Percentiles rank a stretch among this genome's conserved stretches.
phyloP scores from a whole-genome alignment of 1,284 basidiomycete genomes.

The Microbotryum saponariae region DNA sequence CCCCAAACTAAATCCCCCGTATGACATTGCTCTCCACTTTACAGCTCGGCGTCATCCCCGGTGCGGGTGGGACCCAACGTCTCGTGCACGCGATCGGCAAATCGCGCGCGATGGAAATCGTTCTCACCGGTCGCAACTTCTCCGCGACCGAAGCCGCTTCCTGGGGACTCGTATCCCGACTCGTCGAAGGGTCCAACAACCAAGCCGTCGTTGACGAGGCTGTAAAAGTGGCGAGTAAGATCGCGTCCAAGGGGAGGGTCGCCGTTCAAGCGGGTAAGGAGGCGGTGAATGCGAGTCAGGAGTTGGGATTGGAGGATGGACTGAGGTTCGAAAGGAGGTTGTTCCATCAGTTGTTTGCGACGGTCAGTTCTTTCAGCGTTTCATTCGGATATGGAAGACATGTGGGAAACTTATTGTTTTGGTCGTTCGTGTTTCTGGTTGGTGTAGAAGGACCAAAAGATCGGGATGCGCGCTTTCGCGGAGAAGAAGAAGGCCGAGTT shows the following conservation, averaged over 20 bases:
- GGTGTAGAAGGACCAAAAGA: slow-evolving; percentile 75
- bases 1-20: no score
- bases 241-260: slow-evolving; percentile 76
- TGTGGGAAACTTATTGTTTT: not conserved
- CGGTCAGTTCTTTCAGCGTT: slow-evolving; percentile 40
- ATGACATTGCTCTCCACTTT: no score
- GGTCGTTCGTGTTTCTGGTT: no score
- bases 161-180: slow-evolving; percentile 76
- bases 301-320: slow-evolving; percentile 73
- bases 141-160: slow-evolving; percentile 72
- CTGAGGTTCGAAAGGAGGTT: slow-evolving; percentile 78
- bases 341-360: slow-evolving; percentile 90
- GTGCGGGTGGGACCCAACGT: slow-evolving; percentile 57
- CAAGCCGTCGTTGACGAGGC: slow-evolving; percentile 81
- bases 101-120: slow-evolving; percentile 90
- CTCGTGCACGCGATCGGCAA: slow-evolving; percentile 83
- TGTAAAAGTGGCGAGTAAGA: slow-evolving; percentile 67
- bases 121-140: slow-evolving; percentile 73
- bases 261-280: slow-evolving; percentile 90
- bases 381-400: not conserved
- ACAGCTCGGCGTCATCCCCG: slow-evolving; percentile 82
- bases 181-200: slow-evolving; percentile 64
- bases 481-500: slow-evolving; percentile 87
- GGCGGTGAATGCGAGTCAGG: slow-evolving; percentile 82
- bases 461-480: slow-evolving; percentile 95